Evolutionary conservation across 768 basidiomycete genomes (phyloP), one percentile per base, ranked within the genome.

Genomic region (Russula olivacea): DNA sequence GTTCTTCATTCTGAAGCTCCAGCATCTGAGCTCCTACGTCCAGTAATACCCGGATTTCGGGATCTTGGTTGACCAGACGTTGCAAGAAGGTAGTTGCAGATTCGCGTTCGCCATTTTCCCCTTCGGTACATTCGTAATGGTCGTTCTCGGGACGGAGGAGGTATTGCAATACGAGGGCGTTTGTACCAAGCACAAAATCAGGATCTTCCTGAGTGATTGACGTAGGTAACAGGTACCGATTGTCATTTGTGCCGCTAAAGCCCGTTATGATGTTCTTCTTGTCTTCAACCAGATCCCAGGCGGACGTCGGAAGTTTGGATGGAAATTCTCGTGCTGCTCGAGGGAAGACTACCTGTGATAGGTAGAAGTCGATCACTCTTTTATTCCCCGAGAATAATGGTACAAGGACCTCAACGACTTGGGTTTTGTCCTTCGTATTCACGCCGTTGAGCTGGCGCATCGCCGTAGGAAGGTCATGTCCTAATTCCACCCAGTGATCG

Each of bases 21-120:
- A 84, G 71, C 71, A 84, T 79, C 63, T 84, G 82, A 0, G 82
- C 82, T 3, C 82, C 83, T 14, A 84, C 82, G 51, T 84, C 82
- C 17, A 84, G 70, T 21, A 84, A 69, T 7, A 83, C 81, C 25
- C 74, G 74, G 30, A 83, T 73, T 21, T 72, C 69, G 4, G 76
- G 77, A 1, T 58, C 58, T 64, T 80, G 74, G 0, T 59, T n/a
- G 12, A 74, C 72, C 4, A 84, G 19, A 10, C 21, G 71, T 59
- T 1, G 67, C 17, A 21, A 81, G 63, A 55, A 78, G 70, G 19
- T 73, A 64, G 0, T 64, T 23, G 64, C 64, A 4, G 36, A 53
- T 30, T 55, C 45, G 11, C 61, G 59, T 72, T 61, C 38, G 66
- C 10, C 69, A 45, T 55, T 40, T 4, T 34, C 41, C 15, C 49